Percentiles rank a stretch among this genome's conserved stretches.
These are phyloP conservation scores for Oryza glumipatula DNA, from an alignment of 176 grass and related monocot species.

Conservation along the genomic window DNA sequence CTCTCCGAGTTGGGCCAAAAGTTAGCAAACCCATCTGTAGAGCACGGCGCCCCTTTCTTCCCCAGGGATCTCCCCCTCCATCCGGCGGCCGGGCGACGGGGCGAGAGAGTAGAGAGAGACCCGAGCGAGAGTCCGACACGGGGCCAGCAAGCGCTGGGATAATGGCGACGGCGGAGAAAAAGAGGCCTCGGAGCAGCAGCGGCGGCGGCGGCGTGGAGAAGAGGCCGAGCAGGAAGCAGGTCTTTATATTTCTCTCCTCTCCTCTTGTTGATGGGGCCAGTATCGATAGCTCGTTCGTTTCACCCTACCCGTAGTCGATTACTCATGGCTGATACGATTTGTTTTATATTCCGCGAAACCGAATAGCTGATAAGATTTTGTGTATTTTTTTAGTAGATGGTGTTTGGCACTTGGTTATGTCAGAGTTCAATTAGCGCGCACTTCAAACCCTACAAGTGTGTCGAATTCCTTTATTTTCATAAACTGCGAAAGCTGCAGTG, in stretches of 20 bases:
- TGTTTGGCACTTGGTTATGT: background rate
- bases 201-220: background rate
- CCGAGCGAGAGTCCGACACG: too few species aligned
- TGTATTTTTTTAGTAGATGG: background rate
- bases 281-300: background rate
- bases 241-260: background rate
- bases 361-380: too few species aligned
- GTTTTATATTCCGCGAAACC: too few species aligned
- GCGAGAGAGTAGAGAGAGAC: too few species aligned
- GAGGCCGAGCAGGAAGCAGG: constrained; percentile 41
- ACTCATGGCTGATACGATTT: background rate
- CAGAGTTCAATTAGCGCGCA: background rate
- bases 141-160: background rate
- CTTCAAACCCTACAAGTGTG: background rate
- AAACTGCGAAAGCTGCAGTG: background rate
- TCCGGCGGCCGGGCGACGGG: background rate
- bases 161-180: constrained; percentile 27
- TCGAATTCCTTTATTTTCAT: background rate
- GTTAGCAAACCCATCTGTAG: too few species aligned
- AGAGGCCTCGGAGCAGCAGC: constrained; percentile 21
- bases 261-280: background rate
- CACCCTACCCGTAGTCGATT: background rate
- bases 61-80: background rate
- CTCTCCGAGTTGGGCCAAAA: too few species aligned
- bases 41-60: too few species aligned